Evolutionary conservation across 768 basidiomycete species (phyloP), one percentile per base, ranked within the genome.

Genomic region (Baorangia bicolor): DNA sequence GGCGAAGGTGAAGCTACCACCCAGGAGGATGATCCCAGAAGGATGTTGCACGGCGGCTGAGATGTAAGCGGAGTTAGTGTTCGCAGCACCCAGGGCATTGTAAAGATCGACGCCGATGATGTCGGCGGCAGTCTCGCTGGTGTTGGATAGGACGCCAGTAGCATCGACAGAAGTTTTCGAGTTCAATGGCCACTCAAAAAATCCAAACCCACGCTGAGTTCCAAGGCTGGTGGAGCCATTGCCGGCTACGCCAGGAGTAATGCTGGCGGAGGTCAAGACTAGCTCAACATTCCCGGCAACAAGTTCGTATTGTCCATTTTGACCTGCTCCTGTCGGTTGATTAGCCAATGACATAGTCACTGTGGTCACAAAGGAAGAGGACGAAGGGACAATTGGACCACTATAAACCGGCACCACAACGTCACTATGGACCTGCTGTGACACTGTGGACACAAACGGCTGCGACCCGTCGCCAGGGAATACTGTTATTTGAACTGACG

Each of bases 251-350:
- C 71, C 71, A 5, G 61, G 68, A 21, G 77, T 78, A 34, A 73
- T 55, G 66, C 80, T 82, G 14, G 82, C 80, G 20, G 86, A 88
- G 20, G 77, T 85, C 43, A 98, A 80, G 34, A 87, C 73, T 50
- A 98, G 71, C 69, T 94, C 83, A n/a, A 98, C 80, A 30, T 85
- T 78, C 65, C 94, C 92, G 5, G 96, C 96, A 11, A 98, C 87
- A 31, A 98, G 73, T 49, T 87, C 82, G 69, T 85, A 96, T 57
- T 84, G 71, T n/a, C 86, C 87, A 42, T 80, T 77, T 62, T 82
- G 76, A 7, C 85, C 89, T 40, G 70, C 73, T 12, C 89, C 92
- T 2, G 64, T 68, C 1, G 94, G 90, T 16, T 76, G 72, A 50
- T 81, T 77, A 2, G 87, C 85, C 45, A 98, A 78, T 6, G 81